Base-by-base conservation (phyloP, 1,139 yeast species). In the Casaregolazyma suthepensis region DNA sequence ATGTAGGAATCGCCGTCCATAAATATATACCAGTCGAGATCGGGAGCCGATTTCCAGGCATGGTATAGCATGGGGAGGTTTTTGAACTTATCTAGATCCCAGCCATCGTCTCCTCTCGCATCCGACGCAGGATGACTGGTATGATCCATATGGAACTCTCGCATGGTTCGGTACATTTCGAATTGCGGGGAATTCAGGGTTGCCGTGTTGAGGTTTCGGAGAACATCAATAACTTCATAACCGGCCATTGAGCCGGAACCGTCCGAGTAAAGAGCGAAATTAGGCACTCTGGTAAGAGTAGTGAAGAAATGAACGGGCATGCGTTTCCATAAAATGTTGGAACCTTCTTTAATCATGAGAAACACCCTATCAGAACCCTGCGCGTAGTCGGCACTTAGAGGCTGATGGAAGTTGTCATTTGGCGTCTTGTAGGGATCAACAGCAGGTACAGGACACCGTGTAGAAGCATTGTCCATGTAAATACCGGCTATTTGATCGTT, bases 71-170 rank as follows among this genome's bases (percentile, higher is more conserved):
- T 71, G 23, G 75, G 75, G 19, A 72, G 56, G 54, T 71, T 71
- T 56, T 72, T 72, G 62, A 63, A 70, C 54, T 65, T 62, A 59
- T 72, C 75, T 9, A 69, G 60, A 3, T 64, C 60, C 75, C 75
- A 72, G 15, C 71, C 72, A 19, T 57, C 61, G 22, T 51, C 52
- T 19, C 56, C 45, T 20, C 52, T 46, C 26, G 65, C 47, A 15
- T 60, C 61, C 12, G 56, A 45, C 12, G 62, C 51, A 42, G 60
- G 62, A 56, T 58, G 55, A 17, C 57, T 59, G 51, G 61, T 63
- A 45, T 63, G 65, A 20, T 53, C 56, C 22, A 61, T 59, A 38
- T 64, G 63, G 51, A 66, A 46, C 43, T 60, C 54, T 38, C 57
- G 57, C 57, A 66, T 61, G 17, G 57, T 49, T 19, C 67, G 63